Evolutionary conservation across 345 rosid genomes (phyloP), one percentile per base, ranked within the genome.

Genomic region (Pelargonium nanum): DNA sequence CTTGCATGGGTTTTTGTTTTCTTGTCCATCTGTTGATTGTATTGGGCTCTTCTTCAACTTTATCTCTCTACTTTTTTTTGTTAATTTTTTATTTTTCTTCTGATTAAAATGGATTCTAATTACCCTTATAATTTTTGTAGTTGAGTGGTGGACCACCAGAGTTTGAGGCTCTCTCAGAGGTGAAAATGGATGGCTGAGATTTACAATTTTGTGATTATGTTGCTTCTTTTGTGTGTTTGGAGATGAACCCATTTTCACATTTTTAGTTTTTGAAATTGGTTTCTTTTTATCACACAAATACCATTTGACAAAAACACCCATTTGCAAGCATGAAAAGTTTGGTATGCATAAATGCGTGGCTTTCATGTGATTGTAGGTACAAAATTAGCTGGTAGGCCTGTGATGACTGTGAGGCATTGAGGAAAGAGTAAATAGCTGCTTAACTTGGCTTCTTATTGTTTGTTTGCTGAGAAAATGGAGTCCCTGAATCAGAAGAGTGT

Each of bases 81-180:
- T 40, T 40, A 40, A 40, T 40, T 17, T 40, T 2, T 40, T 15
- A 40, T 40, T 40, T 2, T 40, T 15, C 9, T 40, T 40, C 48
- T 40, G 48, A 12, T 40, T 2, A 34, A 40, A 2, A 40, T 40
- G 48, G 48, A 40, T 40, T 17, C 48, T 40, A 40, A 40, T 40
- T 17, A 40, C 48, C 15, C 48, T 12, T 40, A 9, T 40, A 9
- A 12, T 2, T 64, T 61, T 64, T 65, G 77, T 78, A 74, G 72
- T 21, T 62, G 59, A 56, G 59, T 53, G 59, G 44, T 73, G 80
- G 77, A 67, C 75, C 62, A 48, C 63, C 48, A 40, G 2, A 9
- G 48, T 12, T 52, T 52, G 22, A 52, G 55, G 22, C 22, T 4
- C 22, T 4, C 22, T 19, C 4, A 52, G 55, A 53, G 25, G 44